A percentile compares a stretch with the other conserved stretches of the same genome.
Conservation (phyloP, 495 filamentous ascomycete species). For the Evansstolkia leycettana region DNA sequence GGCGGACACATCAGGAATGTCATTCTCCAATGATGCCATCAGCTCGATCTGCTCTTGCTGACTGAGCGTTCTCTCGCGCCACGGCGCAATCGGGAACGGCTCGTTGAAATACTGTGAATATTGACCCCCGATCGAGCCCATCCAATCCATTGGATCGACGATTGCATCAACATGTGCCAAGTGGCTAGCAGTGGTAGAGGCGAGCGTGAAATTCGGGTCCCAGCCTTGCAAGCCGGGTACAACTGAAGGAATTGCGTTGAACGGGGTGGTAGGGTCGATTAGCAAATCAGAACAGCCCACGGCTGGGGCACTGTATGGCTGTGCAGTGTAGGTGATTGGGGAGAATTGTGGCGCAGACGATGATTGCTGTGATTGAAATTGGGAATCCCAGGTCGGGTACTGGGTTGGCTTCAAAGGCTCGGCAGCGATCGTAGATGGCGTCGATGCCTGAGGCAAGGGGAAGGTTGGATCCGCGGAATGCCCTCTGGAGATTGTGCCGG, state of each 20-base stretch:
- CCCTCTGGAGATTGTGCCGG: slow-evolving; percentile 22
- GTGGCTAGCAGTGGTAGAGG: slow-evolving; percentile 28
- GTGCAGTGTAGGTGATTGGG: slow-evolving; percentile 12
- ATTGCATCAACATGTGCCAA: slow-evolving; percentile 27
- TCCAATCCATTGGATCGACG: slow-evolving; percentile 29
- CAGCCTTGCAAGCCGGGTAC: slow-evolving; percentile 36
- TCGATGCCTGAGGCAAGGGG: slow-evolving; percentile 14
- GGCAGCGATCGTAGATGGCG: slow-evolving; percentile 8
- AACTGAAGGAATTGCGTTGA: slow-evolving; percentile 31
- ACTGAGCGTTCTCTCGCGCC: slow-evolving; percentile 51
- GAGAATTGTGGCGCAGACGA: slow-evolving; percentile 5
- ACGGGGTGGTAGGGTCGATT: slow-evolving; percentile 31
- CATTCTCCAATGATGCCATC: slow-evolving; percentile 51
- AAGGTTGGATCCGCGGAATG: slow-evolving; percentile 25
- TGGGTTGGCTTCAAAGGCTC: slow-evolving; percentile 11
- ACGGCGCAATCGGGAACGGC: slow-evolving; percentile 27
- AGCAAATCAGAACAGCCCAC: slow-evolving; percentile 16
- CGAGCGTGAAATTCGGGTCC: slow-evolving; percentile 31
- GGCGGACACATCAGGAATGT: slow-evolving; percentile 41
- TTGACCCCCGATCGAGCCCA: slow-evolving; percentile 30
- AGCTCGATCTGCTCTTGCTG: slow-evolving; percentile 61
- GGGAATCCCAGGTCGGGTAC: slow-evolving; percentile 9
- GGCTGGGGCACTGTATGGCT: slow-evolving; percentile 10
- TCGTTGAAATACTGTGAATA: slow-evolving; percentile 40
- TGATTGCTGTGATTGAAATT: slow-evolving; percentile 8